Percentiles rank a stretch among this genome's conserved stretches.
Evolutionary conservation across 1,284 basidiomycete genomes (phyloP).

Genomic region (Puccinia brachypodii): DNA sequence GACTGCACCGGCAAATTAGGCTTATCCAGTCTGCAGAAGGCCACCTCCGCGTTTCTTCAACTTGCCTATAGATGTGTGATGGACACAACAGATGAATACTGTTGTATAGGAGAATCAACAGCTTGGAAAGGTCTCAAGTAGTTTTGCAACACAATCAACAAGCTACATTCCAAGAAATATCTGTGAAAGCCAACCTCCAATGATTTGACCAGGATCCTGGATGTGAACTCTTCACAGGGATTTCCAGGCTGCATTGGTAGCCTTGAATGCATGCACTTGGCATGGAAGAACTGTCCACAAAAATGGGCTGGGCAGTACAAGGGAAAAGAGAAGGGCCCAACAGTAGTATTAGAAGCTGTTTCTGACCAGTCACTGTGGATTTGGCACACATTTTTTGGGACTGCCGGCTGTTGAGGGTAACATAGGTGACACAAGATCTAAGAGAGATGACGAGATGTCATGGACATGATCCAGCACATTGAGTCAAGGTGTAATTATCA

Average conservation of each 20-base stretch:
- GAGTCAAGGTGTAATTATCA: not conserved
- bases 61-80: constrained; percentile 3
- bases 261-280: not conserved
- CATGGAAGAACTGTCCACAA: not conserved
- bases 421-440: not conserved
- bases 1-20: not conserved
- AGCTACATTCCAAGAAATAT: not conserved
- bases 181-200: not conserved
- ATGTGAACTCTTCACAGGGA: not conserved
- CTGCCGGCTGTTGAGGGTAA: not conserved
- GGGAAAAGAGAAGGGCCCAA: not conserved
- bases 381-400: too few relatives aligned
- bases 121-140: not conserved
- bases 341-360: not conserved
- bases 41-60: not conserved
- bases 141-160: not conserved
- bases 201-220: not conserved
- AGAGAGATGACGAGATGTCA: not conserved
- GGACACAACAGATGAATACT: not conserved
- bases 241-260: not conserved
- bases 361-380: too few relatives aligned
- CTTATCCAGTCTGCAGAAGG: not conserved
- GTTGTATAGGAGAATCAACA: constrained; percentile 1
- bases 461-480: not conserved
- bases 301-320: not conserved